Conservation (phyloP, 2,329 filamentous ascomycete species). For the Arthrinium phaeospermum region DNA sequence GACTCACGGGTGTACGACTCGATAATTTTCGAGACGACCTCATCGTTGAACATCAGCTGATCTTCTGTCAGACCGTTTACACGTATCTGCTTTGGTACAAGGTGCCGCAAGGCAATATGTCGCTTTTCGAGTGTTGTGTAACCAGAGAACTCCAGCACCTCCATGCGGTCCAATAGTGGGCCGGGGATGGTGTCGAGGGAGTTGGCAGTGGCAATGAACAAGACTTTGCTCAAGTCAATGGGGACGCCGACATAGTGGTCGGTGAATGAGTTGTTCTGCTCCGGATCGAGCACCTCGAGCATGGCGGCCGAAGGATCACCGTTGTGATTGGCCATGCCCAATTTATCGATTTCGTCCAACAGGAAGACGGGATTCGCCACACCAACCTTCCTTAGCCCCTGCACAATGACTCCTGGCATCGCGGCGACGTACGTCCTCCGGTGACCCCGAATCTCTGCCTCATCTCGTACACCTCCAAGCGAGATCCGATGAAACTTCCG, state of each 20-base stretch:
- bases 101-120: conserved; percentile 88
- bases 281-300: conserved; percentile 96
- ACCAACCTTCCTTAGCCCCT: conserved; percentile 92
- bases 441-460: conserved; percentile 96
- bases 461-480: conserved; percentile 91
- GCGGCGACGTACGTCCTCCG: conserved; percentile 95
- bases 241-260: conserved; percentile 98
- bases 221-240: conserved; percentile 92
- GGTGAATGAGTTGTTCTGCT: conserved; percentile 93
- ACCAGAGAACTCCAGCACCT: conserved; percentile 89
- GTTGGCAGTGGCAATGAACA: conserved; percentile 98
- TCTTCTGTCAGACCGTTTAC: conserved; percentile 82
- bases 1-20: conserved; percentile 96
- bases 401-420: conserved; percentile 97
- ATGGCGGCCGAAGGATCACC: conserved; percentile 96
- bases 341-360: conserved; percentile 97
- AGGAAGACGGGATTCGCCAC: conserved; percentile 95
- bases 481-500: conserved; percentile 98
- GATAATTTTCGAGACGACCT: conserved; percentile 93
- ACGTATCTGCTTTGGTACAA: conserved; percentile 95
- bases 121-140: conserved; percentile 98
- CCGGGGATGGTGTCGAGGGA: conserved; percentile 91
- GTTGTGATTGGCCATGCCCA: conserved; percentile 88
- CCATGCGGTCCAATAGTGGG: conserved; percentile 96
- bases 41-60: conserved; percentile 77